Conservation (phyloP, 441 rosid genomes). For the Populus hybrid region DNA sequence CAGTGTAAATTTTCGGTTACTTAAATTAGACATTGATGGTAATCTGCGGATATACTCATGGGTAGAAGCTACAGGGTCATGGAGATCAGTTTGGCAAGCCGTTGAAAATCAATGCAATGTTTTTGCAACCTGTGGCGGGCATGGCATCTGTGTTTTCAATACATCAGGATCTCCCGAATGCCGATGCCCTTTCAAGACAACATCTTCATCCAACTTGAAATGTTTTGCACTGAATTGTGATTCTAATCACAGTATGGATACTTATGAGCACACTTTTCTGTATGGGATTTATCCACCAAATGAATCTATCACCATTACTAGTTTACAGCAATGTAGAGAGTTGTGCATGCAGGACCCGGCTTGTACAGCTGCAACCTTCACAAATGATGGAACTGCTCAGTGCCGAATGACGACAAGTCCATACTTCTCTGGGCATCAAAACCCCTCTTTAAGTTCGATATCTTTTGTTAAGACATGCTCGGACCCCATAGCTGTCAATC, state of each 20-base stretch:
- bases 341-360: slow-evolving; percentile 40
- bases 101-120: slow-evolving; percentile 82
- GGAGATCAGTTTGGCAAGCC: slow-evolving; percentile 90
- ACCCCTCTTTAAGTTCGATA: slow-evolving; percentile 51
- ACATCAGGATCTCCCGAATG: slow-evolving; percentile 49
- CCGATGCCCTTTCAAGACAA: slow-evolving; percentile 43
- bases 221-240: slow-evolving; percentile 51
- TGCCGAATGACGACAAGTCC: slow-evolving; percentile 49
- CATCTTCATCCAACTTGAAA: slow-evolving; percentile 28
- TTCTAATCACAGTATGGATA: slow-evolving; percentile 39
- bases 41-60: slow-evolving; percentile 81
- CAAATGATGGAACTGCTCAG: slow-evolving; percentile 46
- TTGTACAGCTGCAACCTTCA: slow-evolving; percentile 67
- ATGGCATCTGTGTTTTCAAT: slow-evolving; percentile 55
- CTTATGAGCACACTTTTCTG: slow-evolving; percentile 46
- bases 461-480: slow-evolving; percentile 69
- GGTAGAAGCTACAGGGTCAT: slow-evolving; percentile 38
- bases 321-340: slow-evolving; percentile 48
- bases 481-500: slow-evolving; percentile 68
- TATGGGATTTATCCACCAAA: slow-evolving; percentile 66
- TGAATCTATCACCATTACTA: slow-evolving; percentile 35
- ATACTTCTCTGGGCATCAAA: slow-evolving; percentile 61
- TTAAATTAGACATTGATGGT: slow-evolving; percentile 73
- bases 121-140: slow-evolving; percentile 73
- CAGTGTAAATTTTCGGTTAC: slow-evolving; percentile 51